Percentiles rank a stretch among this genome's conserved stretches.
These are phyloP conservation scores for Apiospora aurea DNA, from an alignment of 2,329 filamentous ascomycete genomes.

Conservation along the genomic window DNA sequence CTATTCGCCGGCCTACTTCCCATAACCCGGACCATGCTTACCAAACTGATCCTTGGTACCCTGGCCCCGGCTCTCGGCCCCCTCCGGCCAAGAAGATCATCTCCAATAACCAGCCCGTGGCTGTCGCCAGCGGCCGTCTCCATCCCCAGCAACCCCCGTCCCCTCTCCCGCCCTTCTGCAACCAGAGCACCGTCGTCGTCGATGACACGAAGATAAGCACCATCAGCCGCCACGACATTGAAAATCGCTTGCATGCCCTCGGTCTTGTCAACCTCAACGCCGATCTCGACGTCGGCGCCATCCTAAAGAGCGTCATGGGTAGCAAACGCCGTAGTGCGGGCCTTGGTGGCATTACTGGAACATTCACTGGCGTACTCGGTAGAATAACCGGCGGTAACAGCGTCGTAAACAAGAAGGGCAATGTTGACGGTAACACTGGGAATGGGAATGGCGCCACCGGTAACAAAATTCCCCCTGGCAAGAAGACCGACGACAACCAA, in stretches of 20 bases:
- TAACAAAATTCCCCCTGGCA: background rate
- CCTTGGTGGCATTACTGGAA: background rate
- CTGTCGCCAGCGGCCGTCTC: background rate
- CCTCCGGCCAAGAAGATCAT: background rate
- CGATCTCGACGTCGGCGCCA: background rate
- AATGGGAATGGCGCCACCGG: background rate
- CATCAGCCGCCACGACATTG: background rate
- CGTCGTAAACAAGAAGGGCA: too few relatives aligned
- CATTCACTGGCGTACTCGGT: too few relatives aligned
- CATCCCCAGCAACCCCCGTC: background rate
- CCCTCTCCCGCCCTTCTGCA: constrained; percentile 1
- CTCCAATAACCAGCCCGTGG: background rate
- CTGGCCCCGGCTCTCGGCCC: background rate
- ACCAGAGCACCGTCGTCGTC: background rate
- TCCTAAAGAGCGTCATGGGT: background rate
- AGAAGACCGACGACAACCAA: background rate
- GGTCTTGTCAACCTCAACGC: background rate
- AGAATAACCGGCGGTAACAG: background rate
- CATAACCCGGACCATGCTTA: background rate
- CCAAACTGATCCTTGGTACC: background rate
- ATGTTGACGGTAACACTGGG: too few relatives aligned
- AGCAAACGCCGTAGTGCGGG: background rate
- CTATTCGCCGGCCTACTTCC: background rate
- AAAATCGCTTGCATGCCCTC: background rate
- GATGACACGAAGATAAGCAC: background rate